Conservation (phyloP, 176 grass and related monocot genomes). For the Carex cristatella region DNA sequence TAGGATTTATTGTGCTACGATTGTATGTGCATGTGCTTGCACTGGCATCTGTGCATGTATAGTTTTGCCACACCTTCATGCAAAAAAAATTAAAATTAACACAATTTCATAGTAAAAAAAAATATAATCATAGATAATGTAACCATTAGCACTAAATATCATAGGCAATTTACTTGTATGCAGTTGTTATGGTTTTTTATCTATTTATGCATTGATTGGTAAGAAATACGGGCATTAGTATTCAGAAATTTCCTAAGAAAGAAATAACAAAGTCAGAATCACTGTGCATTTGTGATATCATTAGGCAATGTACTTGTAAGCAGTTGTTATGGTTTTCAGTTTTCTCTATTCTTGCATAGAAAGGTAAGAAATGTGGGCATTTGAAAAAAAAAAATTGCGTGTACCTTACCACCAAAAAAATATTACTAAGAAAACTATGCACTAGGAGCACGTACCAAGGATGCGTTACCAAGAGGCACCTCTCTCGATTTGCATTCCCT, state of each 20-base stretch:
- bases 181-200: background rate
- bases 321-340: no score
- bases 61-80: slow-evolving; percentile 70
- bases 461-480: slow-evolving; percentile 67
- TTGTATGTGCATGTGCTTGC: slow-evolving; percentile 34
- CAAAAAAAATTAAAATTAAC: background rate
- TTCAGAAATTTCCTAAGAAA: background rate
- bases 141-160: no score
- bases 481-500: slow-evolving; percentile 52
- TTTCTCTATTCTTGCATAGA: no score
- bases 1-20: slow-evolving; percentile 36
- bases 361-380: no score
- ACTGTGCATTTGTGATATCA: background rate
- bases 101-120: background rate
- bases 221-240: background rate
- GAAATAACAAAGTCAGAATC: background rate
- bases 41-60: slow-evolving; percentile 45
- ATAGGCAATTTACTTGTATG: background rate
- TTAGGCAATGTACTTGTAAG: no score
- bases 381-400: no score
- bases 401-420: background rate
- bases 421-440: background rate
- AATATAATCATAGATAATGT: background rate
- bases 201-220: background rate
- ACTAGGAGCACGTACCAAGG: slow-evolving; percentile 34